Evolutionary conservation across 495 filamentous ascomycete genomes (phyloP), one percentile per base, ranked within the genome.

Genomic region (Hypoxylon intermedium): DNA sequence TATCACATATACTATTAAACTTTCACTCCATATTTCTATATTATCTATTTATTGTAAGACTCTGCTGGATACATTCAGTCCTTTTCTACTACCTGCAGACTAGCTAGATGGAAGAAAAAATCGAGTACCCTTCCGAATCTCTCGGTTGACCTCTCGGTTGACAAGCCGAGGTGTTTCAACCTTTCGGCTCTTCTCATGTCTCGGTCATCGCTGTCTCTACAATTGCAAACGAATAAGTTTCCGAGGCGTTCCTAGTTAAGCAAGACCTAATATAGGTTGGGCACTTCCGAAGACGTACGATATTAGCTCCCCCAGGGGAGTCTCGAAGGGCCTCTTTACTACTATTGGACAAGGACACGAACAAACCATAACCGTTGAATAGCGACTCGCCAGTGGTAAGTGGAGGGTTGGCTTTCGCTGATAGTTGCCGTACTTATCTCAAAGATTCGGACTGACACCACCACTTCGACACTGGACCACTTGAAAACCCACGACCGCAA

Each of bases 121-220:
- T 19, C n/a, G 5, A 34, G 19, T 20, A 42, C n/a, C n/a, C n/a
- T n/a, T n/a, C n/a, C n/a, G n/a, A n/a, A n/a, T n/a, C n/a, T n/a
- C n/a, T n/a, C n/a, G n/a, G n/a, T n/a, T n/a, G n/a, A n/a, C n/a
- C n/a, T 40, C 16, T 62, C 52, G 58, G 45, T 26, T 46, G 28
- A 46, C 16, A 28, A 56, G 51, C 58, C 58, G 52, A 62, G 34
- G 46, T 56, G 51, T 36, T 40, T 64, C 19, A 59, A 9, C n/a
- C 9, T 53, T 7, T 40, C 3, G n/a, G n/a, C 15, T 37, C 24
- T 20, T 51, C 18, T 57, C 19, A 9, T 38, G 38, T 58, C 53
- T 43, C 38, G 2, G 28, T 33, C 28, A n/a, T 30, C 31, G 24
- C 18, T 16, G 31, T n/a, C 34, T 46, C 19, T 50, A 5, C 20